Base-by-base conservation (phyloP, 176 grass and related monocot species). In the Oryza longistaminata region DNA sequence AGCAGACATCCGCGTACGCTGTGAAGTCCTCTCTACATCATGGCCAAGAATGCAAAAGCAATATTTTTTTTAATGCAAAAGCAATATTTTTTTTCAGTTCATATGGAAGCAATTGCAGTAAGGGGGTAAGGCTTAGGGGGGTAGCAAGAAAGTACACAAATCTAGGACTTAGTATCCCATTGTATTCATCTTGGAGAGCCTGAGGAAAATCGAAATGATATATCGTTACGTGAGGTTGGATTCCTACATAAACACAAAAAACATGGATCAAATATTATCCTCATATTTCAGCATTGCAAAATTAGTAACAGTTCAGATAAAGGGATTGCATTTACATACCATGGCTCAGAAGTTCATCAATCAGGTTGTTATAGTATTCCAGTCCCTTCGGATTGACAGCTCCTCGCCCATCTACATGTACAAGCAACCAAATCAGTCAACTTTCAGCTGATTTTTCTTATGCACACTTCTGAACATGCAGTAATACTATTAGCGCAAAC, bases 191-290 rank as follows among this genome's bases (percentile, higher is more conserved):
- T 83, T 98, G 85, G 37, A 98, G 83, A 84, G 91, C 89, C 85
- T 92, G 93, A 33, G 96, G 93, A 43, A 95, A 94, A 85, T 98
- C 96, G 37, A 95, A 98, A 88, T 95, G 93, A 43, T 92, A 87
- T 27, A 98, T 85, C 25, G 96, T 98, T 15, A 98, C 91, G 21
- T 98, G 93, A 70, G 96, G 89, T 29, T 98, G 87, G 80, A 98
- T 91, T 81, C 93, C 93, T 98, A 69, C 80, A 92, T 17, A 60
- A 71, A 66, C 46, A 79, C 15, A 90, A 48, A 48, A 60, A 79
- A 7, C 42, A 48, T 19, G 11, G 55, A 58, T 73, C 7, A 68
- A 35, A 60, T 72, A 76, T 43, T 40, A 61, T 71, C 21, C 8
- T 45, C 13, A 39, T 25, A 48, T 26, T 29, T 69, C 8, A 61